Conservation (phyloP, 371 early-diverging fungal genomes). For the Lichtheimia ramosa region DNA sequence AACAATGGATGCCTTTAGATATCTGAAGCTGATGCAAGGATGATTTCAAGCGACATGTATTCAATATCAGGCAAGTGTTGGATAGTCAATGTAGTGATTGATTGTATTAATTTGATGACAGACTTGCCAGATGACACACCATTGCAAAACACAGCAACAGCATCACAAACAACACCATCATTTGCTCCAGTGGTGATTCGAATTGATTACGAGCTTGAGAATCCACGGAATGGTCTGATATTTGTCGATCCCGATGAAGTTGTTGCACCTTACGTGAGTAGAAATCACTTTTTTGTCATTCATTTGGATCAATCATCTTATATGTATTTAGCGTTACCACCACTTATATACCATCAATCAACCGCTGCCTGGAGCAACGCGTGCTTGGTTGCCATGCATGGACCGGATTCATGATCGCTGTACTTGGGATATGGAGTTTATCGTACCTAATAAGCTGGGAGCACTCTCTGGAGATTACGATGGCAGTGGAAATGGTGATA, state of each 20-base stretch:
- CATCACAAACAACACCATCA: conserved; percentile 10
- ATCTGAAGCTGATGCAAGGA: conserved; percentile 26
- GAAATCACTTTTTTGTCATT: too few species aligned
- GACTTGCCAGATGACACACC: conserved; percentile 19
- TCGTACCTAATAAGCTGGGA: conserved; percentile 57
- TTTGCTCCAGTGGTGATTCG: conserved; percentile 49
- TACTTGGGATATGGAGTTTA: conserved; percentile 87
- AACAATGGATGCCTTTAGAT: conserved; percentile 12
- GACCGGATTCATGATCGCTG: conserved; percentile 76
- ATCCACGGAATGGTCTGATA: conserved; percentile 55
- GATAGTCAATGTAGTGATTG: too few species aligned
- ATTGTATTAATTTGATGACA: not conserved
- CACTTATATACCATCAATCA: conserved; percentile 81
- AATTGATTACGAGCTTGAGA: conserved; percentile 53
- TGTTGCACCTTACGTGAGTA: conserved; percentile 57
- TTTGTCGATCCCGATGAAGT: conserved; percentile 62
- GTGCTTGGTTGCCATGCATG: conserved; percentile 89
- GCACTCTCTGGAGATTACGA: conserved; percentile 35
- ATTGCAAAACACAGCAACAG: conserved; percentile 6
- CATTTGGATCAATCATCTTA: too few species aligned
- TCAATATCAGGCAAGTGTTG: too few species aligned
- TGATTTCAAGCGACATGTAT: conserved; percentile 22
- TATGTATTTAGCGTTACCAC: conserved; percentile 48
- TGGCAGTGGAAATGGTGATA: conserved; percentile 28
- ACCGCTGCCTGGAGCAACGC: conserved; percentile 75